phyloP scores from a whole-genome alignment of 179 eudicot species.

The Heliamphora pulchella region DNA sequence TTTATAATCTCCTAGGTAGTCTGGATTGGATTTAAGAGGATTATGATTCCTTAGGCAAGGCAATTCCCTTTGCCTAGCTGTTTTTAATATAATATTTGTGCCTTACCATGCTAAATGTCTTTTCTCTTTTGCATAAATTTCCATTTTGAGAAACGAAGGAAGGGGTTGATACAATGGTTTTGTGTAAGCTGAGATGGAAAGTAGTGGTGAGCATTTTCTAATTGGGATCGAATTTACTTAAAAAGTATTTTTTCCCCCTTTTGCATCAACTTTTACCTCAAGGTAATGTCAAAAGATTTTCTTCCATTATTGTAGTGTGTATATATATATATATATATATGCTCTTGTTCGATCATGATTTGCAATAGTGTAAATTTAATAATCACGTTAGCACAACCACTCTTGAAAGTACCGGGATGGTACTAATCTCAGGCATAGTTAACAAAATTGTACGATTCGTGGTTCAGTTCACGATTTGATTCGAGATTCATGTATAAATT shows the following conservation, averaged over 20 bases:
- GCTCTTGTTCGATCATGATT: too few species aligned
- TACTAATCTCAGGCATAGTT: neutral
- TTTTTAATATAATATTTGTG: neutral
- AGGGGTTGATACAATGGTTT: neutral
- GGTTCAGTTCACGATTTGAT: too few species aligned
- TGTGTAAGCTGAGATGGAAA: neutral
- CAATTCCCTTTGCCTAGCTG: neutral
- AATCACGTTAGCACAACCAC: too few species aligned
- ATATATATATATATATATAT: too few species aligned
- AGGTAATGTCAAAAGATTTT: neutral
- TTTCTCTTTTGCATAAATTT: neutral
- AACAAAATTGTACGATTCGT: too few species aligned
- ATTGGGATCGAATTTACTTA: neutral
- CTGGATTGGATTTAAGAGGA: neutral
- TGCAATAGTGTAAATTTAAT: too few species aligned
- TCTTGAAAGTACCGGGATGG: neutral
- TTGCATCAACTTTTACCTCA: neutral
- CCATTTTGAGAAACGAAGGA: neutral
- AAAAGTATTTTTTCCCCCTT: neutral
- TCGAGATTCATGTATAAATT: too few species aligned
- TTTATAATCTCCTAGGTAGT: neutral
- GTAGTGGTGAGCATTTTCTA: neutral
- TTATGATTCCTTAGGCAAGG: neutral
- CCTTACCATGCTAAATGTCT: neutral
- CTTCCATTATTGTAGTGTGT: neutral